These are phyloP conservation scores for Phylloporus sp. DNA, from an alignment of 768 basidiomycete species.

Conservation along the genomic window DNA sequence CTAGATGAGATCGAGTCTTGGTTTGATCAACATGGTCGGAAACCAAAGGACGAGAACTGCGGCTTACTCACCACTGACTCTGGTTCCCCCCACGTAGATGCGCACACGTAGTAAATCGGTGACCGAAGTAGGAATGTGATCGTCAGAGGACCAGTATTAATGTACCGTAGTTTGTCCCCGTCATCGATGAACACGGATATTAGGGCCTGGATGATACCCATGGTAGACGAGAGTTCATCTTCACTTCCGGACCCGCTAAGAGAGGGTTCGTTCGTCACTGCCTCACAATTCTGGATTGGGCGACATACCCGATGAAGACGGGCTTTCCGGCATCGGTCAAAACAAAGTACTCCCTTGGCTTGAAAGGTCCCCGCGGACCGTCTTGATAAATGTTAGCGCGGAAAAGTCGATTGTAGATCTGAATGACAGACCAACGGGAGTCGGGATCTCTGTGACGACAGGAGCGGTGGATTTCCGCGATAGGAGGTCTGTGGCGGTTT, in stretches of 20 bases:
- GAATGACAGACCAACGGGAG: conserved; percentile 15
- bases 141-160: conserved; percentile 74
- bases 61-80: conserved; percentile 78
- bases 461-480: conserved; percentile 13
- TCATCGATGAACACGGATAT: conserved; percentile 95
- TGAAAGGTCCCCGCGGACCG: conserved; percentile 24
- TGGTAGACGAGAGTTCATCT: conserved; percentile 66
- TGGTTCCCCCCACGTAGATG: conserved; percentile 91
- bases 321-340: conserved; percentile 96
- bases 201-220: conserved; percentile 92
- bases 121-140: conserved; percentile 84
- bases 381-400: conserved; percentile 8
- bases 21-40: conserved; percentile 45
- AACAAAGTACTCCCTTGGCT: conserved; percentile 80
- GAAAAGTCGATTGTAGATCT: not conserved
- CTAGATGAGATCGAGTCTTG: conserved; percentile 90
- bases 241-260: conserved; percentile 48
- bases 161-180: conserved; percentile 77
- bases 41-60: not conserved
- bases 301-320: conserved; percentile 78
- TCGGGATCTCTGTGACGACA: conserved; percentile 35
- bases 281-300: not conserved
- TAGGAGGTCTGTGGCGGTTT: conserved; percentile 10
- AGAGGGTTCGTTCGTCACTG: not conserved
- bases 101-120: conserved; percentile 89